Evolutionary conservation across 2,329 filamentous ascomycete species (phyloP), one percentile per base, ranked within the genome.

Genomic region (Aspergillus sclerotialis): DNA sequence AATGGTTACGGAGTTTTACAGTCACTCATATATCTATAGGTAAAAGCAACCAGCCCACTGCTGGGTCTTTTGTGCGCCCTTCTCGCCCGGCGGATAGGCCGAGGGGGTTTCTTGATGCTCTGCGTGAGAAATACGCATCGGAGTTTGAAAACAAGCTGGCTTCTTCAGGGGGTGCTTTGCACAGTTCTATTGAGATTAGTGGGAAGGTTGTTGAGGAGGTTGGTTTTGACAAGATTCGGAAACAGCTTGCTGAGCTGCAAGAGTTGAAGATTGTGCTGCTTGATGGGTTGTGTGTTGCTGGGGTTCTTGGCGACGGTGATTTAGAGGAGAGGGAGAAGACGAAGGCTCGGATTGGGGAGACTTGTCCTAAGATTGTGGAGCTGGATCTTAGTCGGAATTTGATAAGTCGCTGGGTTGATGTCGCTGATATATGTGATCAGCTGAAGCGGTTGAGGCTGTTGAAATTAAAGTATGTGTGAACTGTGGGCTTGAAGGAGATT

Each of bases 211-310:
- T 86, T 4, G 84, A 96, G 64, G 90, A 96, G 64, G 78, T 96
- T 21, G 92, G 92, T 18, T 96, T 96, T 49, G 88, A 94, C 48
- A 95, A 95, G 69, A 86, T 95, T 46, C 78, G 83, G 28, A 75
- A 75, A 45, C 78, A 89, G 61, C 80, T 93, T 52, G 82, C 88
- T 5, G 51, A 82, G 53, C 69, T 96, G 19, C 69, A 81, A 35
- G 84, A 92, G 49, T 72, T 96, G 39, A 81, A 75, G 46, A 80
- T 89, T 36, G 80, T 93, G 32, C 77, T 96, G 25, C 69, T 98
- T 6, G 89, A 96, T 62, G 80, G 82, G 10, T 63, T 86, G 53
- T 70, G 76, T 32, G 73, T 96, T 12, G 48, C 45, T 9, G 61
- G 64, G 5, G 49, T 65, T 5, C 39, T 60, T 8, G 42, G 49